Base-by-base conservation (phyloP, 2,329 filamentous ascomycete genomes). In the Trichophyton rubrum region DNA sequence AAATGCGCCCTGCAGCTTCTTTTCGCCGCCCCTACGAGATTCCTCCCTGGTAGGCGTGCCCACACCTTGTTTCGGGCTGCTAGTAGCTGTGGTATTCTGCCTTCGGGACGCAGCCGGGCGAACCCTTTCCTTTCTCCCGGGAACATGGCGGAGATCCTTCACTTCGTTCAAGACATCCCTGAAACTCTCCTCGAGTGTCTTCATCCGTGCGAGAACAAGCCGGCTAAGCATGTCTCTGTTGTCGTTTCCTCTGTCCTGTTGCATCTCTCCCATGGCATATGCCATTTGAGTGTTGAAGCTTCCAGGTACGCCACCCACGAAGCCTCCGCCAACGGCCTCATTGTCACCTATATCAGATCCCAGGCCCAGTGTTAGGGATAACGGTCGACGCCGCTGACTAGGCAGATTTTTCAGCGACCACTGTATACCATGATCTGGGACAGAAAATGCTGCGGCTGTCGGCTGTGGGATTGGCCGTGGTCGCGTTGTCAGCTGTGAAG, bases 181-280 rank as follows among this genome's bases (percentile, higher is more conserved):
- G 71, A 97, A 92, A 13, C 90, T 87, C 73, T 95, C 90, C 71
- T 97, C 91, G 1, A 97, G 79, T 6, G 87, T 92, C 71, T 93
- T 93, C 90, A 96, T 96, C 38, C 90, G 80, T 7, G 90, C 89
- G 53, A 96, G 78, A 73, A 96, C 87, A 53, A 96, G 80, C 60
- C 89, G 83, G 66, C 86, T 82, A 69, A 87, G 85, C 81, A 91
- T 87, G 45, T 88, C 82, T 68, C 89, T 86, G 71, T 82, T 79
- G 78, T 77, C 77, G 27, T 76, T 76, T 9, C 55, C 51, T 5
- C 27, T 69, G 58, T 63, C 70, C 58, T 33, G 71, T 74, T 67
- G 71, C 59, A 85, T 73, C 20, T 82, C 83, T 13, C 85, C 85
- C 57, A 84, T 82, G 0, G 85, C 86, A 76, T 87, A 84, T 7